Evolutionary conservation across 169 alveolate species (phyloP), one percentile per base, ranked within the genome.

Genomic region (Eimeria tenella): DNA sequence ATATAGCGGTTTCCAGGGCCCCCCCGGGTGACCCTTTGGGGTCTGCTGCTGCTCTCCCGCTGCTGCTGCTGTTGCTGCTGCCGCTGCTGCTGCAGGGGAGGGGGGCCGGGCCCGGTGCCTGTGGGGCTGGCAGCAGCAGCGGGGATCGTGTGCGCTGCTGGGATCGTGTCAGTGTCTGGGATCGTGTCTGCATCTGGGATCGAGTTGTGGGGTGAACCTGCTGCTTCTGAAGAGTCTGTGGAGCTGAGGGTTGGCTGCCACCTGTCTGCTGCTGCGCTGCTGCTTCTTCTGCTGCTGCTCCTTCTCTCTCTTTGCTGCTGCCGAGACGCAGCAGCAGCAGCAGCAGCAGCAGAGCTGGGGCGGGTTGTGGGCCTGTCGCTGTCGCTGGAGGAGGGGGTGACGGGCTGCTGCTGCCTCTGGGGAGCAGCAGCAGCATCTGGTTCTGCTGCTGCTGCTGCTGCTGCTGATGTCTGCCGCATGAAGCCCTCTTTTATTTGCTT

Each of bases 231-330:
- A 31, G 42, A 68, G 42, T 68, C 77, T 7, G 42, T 68, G 11
- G 77, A 68, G 31, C 77, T 68, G 11, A 68, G 9, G 77, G 42
- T 11, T 8, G 77, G 77, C n/a, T 68, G 11, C 77, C 77, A 68
- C 77, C 77, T 68, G 77, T 68, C 77, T 8, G 49, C n/a, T 31
- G 4, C 77, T 68, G 31, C 31, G 42, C 31, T 17, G n/a, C 11
- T 68, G 77, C 77, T 68, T 23, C 31, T 68, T 10, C 11, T 13
- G 77, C n/a, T n/a, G 31, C 9, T 13, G 49, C 13, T 7, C 49
- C 42, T 11, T 1, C 42, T n/a, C 77, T 68, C 77, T 7, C 50
- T 13, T 10, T 11, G 49, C 11, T n/a, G 31, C n/a, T 23, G n/a
- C 11, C 75, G 25, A 13, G 42, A 1, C 42, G 0, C 42, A 0